Base-by-base conservation (phyloP, 257 asterid genomes). In the Coffea canephora region DNA sequence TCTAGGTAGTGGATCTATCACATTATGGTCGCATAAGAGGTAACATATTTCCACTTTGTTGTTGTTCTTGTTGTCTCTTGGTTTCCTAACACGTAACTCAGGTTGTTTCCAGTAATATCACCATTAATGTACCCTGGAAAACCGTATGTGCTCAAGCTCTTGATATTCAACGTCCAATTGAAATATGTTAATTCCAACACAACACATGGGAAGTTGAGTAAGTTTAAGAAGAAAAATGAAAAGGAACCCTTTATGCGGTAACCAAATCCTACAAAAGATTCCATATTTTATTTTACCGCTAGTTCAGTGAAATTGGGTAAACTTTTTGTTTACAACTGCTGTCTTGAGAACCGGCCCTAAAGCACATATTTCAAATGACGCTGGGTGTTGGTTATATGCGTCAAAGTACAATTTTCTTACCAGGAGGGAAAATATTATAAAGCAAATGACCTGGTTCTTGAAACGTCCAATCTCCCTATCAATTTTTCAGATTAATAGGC, bases 1-100 rank as follows among this genome's bases (percentile, higher is more conserved):
- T 80, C 69, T 84, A 95, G 99, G 98, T 91, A 79, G 95, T 89
- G 83, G 97, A 95, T 88, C 94, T 95, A 83, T 93, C 99, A 52
- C 87, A 89, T 79, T 87, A 87, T 88, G 96, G 98, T 75, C 91
- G 99, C 84, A 91, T 95, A 80, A 91, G 99, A 93, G 99, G 99
- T 95, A 88, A 80, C 48, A 36, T 48, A 74, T 78, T 71, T 78
- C 61, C 71, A 77, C 72, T 78, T 71, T 2, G 64, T 23, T 70
- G 11, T 46, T 9, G 72, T 85, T 71, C 68, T 57, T 64, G 23
- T 65, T 49, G 9, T 52, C 16, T 48, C 52, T 71, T 9, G 81
- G 59, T 49, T 73, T 64, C 52, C 62, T n/a, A 31, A 34, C 34
- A 27, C 4, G 36, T 66, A 36, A 21, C 49, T 23, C 23, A 16